A percentile compares a stretch with the other conserved stretches of the same genome.
Conservation (phyloP, 2,329 filamentous ascomycete species). For the Microsporum canis region DNA sequence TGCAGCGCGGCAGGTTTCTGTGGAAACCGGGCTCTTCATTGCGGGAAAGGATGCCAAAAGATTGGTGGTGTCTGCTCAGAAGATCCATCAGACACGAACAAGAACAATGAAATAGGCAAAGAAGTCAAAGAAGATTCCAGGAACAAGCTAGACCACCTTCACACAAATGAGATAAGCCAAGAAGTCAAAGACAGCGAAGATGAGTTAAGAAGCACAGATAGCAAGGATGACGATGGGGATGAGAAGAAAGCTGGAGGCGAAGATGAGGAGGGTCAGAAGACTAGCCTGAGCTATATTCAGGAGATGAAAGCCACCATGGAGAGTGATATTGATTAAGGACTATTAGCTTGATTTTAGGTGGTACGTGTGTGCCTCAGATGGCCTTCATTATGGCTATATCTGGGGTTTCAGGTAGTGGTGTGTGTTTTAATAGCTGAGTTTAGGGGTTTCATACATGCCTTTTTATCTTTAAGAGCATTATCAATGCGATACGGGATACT, state of each 20-base stretch:
- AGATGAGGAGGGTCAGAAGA: not conserved
- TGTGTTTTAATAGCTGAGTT: not conserved
- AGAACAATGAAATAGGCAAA: not conserved
- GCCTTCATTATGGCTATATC: too few species aligned
- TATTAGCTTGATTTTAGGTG: too few species aligned
- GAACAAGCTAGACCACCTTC: not conserved
- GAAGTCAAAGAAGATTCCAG: not conserved
- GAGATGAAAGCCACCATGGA: not conserved
- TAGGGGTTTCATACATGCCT: not conserved
- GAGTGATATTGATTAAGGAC: not conserved
- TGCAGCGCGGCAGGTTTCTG: conserved; percentile 23
- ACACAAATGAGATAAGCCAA: not conserved
- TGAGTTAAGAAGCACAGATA: not conserved
- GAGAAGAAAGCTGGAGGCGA: not conserved
- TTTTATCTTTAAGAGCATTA: not conserved
- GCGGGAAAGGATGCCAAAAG: conserved; percentile 24
- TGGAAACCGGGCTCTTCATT: conserved; percentile 24
- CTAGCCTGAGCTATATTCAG: not conserved
- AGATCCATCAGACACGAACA: not conserved
- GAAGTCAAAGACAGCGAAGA: not conserved
- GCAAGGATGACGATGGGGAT: not conserved
- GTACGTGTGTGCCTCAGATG: too few species aligned
- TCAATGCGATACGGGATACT: not conserved
- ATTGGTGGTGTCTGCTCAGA: conserved; percentile 22
- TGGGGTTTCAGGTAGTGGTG: too few species aligned